Evolutionary conservation across 2,329 filamentous ascomycete species (phyloP).

Genomic region (Talaromyces atroroseus): DNA sequence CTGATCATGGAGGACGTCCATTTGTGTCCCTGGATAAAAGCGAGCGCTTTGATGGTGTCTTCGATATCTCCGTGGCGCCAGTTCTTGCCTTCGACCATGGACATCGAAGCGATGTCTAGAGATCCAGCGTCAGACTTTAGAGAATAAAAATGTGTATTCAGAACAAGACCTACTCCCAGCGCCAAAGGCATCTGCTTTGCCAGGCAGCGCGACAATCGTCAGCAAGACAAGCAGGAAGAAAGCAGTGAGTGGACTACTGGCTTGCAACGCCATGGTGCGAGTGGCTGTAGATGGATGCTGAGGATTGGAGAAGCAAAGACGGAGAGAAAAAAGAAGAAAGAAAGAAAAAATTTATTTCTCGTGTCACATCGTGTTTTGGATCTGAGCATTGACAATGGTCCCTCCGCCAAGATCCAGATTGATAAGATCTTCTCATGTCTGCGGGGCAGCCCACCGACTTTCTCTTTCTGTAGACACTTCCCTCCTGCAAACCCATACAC

Average conservation of each 20-base stretch:
- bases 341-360: not conserved
- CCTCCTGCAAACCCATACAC: not conserved
- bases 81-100: conserved; percentile 46
- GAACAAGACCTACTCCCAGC: conserved; percentile 35
- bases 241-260: conserved; percentile 25
- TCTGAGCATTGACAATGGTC: not conserved
- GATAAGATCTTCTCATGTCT: too few relatives aligned
- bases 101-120: conserved; percentile 46
- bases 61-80: conserved; percentile 64
- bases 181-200: conserved; percentile 40
- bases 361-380: not conserved
- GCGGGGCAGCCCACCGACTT: too few relatives aligned
- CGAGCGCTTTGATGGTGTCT: conserved; percentile 71
- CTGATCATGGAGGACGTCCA: conserved; percentile 76
- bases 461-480: not conserved
- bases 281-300: not conserved
- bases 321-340: not conserved
- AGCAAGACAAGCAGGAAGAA: conserved; percentile 33
- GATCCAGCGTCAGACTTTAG: conserved; percentile 25
- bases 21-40: conserved; percentile 74
- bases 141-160: not conserved
- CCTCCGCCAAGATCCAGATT: conserved; percentile 13
- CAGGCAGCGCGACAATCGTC: conserved; percentile 32
- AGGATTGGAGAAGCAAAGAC: not conserved
- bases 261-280: conserved; percentile 6